Evolutionary conservation across 176 grass and related monocot genomes (phyloP), one percentile per base, ranked within the genome.

Genomic region (Hsuehochloa calcarea): DNA sequence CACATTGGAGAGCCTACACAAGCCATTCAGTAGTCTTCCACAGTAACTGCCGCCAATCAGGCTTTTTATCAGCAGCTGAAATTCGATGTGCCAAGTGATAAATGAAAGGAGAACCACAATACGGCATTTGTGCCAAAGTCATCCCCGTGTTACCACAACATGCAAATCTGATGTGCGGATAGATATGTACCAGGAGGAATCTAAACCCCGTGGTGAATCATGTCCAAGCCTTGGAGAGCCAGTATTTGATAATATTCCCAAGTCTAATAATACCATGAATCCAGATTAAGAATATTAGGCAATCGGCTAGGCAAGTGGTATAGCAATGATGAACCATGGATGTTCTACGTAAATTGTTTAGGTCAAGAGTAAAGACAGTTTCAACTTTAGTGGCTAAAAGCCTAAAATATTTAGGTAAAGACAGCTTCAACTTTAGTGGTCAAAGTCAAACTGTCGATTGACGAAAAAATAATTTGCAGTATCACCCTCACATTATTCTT

Each of bases 391-490:
- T 69, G 19, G 40, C 46, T 46, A 54, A 87, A 82, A 70, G 13
- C 40, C 45, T 46, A 65, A 87, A 77, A 70, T 69, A 39, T 17
- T 58, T 29, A 68, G 27, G 22, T 51, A 55, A 41, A 67, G 27
- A 79, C 19, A 46, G 62, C 66, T 72, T 40, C 46, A 89, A 56
- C 25, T 68, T 59, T 35, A 70, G 60, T 26, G 12, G 39, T 62
- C 39, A 80, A 79, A 52, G 52, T 63, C 50, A 80, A 79, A 52
- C 29, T 76, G 52, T 46, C 58, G 23, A 61, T 35, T n/a, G 10
- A 22, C 23, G n/a, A 83, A 78, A 55, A 75, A 68, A 49, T 43
- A 85, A 65, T 73, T 75, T 14, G 73, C 9, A 58, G 70, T 84
- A 72, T 66, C 58, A 83, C 25, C 59, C 9, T 22, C 37, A 61